Base-by-base conservation (phyloP, 768 basidiomycete species). In the Clitopilus hobsonii region DNA sequence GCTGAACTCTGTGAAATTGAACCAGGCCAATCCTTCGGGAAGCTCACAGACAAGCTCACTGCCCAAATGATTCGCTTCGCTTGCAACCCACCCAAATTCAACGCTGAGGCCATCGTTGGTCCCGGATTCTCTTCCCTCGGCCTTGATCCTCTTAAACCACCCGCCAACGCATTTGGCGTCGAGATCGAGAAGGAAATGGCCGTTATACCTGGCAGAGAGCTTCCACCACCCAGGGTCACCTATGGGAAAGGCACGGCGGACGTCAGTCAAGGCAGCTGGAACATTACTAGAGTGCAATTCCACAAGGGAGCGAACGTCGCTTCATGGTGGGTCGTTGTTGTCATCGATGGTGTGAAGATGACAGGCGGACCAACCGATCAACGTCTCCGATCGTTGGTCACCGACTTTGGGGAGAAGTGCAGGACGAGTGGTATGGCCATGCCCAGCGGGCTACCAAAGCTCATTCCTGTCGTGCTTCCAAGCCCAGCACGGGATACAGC, bases 211-310 rank as follows among this genome's bases (percentile, higher is more conserved):
- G 85, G 67, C 2, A 81, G 91, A 14, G 78, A 88, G 55, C 79
- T 94, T 1, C 71, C 70, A 0, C 69, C 85, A 0, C 91, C 91
- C 0, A 56, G 58, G 1, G 61, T 92, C 50, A 71, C 71, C 1
- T 93, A 93, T 63, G 71, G 67, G 30, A 67, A 60, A 3, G 83
- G 81, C 1, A 66, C 61, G 22, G 64, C 72, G 2, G 75, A 69
- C 13, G 77, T 83, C 5, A 69, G 62, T 29, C 80, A 86, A 27
- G 91, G 85, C 0, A 79, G 81, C 32, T 93, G 91, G 91, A 92
- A 92, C 58, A 84, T 91, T 52, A 65, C 86, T 28, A 75, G 85
- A 22, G 84, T 88, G 53, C 82, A 84, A 62, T 91, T 93, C 62
- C 82, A 85, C 28, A 63, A 61, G 0, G 82, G 82, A 0, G 85